Evolutionary conservation across 352 stramenopile genomes (phyloP), one percentile per base, ranked within the genome.

Genomic region (Pythium volutum): DNA sequence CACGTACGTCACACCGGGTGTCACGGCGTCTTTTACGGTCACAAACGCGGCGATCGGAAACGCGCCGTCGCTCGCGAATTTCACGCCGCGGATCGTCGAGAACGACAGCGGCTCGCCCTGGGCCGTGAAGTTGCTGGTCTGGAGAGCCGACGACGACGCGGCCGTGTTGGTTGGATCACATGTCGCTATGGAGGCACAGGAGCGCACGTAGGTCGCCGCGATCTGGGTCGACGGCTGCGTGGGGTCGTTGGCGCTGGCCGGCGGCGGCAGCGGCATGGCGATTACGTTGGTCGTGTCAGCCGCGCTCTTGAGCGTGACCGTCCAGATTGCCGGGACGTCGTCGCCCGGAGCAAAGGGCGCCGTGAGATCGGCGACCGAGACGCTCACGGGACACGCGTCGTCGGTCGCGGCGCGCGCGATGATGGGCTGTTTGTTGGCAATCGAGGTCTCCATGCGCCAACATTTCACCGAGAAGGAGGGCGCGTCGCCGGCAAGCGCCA

Each of bases 21-120:
- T 57, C n/a, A 67, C 27, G 23, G 50, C 55, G 55, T 87, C 79
- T 10, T 50, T 43, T n/a, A 89, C 39, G 6, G 73, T 59, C 10
- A 73, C 75, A 43, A 85, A 74, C 9, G 77, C 79, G 12, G 74
- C 71, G 23, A 89, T 51, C 10, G 75, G 69, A 57, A 79, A 80
- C 48, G 64, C 62, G 2, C 79, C 79, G 38, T 69, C 64, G 18
- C 66, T 48, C 4, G 55, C 16, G 39, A 84, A 78, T 18, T 62
- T 57, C 12, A 87, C 29, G 1, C 77, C 71, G 8, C 60, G 59
- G 27, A 75, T n/a, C 10, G 74, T 68, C 56, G 74, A 42, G 53
- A 89, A 89, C 52, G 69, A 66, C n/a, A 64, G 58, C 4, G 71
- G 54, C 33, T 58, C 59, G 47, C 75, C 70, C 0, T 26, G 27